Percentiles rank a stretch among this genome's conserved stretches.
Conservation (phyloP, 371 early-diverging fungal species). For the Mortierella sp. region DNA sequence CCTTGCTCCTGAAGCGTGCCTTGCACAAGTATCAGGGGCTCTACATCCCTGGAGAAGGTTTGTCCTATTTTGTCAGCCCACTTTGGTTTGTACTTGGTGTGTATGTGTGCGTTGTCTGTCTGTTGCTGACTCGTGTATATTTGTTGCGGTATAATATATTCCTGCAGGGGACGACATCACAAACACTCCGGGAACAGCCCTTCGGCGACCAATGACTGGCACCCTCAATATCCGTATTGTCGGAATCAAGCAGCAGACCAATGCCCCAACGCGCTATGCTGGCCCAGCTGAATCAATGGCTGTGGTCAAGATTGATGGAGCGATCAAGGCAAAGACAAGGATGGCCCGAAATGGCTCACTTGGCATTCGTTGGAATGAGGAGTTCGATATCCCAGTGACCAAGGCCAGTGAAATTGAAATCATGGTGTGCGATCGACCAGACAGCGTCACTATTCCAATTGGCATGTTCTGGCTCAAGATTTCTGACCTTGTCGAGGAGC, state of each 20-base stretch:
- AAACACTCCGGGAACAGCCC: constrained; percentile 53
- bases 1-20: constrained; percentile 78
- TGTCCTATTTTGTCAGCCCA: not conserved
- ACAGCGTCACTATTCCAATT: constrained; percentile 66
- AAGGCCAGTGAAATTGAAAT: constrained; percentile 91
- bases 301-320: constrained; percentile 82
- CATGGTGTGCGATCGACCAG: constrained; percentile 75
- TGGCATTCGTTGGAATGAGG: constrained; percentile 79
- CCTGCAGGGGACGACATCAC: constrained; percentile 23
- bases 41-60: constrained; percentile 61
- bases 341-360: constrained; percentile 38
- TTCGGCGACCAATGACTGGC: constrained; percentile 77
- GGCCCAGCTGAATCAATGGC: constrained; percentile 72
- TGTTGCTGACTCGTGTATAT: too few species aligned
- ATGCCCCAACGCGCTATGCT: constrained; percentile 71
- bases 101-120: too few species aligned
- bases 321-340: constrained; percentile 66
- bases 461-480: constrained; percentile 84
- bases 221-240: constrained; percentile 71
- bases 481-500: constrained; percentile 77
- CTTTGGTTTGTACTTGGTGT: not conserved
- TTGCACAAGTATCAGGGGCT: constrained; percentile 85
- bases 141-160: not conserved
- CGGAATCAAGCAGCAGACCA: constrained; percentile 69
- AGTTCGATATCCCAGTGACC: constrained; percentile 80